Base-by-base conservation (phyloP, 805 yeast species). In the Saccharomycopsis microspora region DNA sequence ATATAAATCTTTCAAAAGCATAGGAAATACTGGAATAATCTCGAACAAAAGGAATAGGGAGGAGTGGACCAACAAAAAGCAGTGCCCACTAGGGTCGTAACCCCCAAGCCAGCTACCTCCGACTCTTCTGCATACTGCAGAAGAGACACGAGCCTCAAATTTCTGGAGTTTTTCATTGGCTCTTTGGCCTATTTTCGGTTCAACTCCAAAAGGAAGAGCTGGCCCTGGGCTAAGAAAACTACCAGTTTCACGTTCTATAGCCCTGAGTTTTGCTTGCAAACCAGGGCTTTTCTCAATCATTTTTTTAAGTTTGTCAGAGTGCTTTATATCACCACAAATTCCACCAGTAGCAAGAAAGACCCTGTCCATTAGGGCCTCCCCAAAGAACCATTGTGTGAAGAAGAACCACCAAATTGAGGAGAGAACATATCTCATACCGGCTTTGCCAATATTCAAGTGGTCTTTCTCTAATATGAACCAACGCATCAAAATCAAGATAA, bases 41-140 rank as follows among this genome's bases (percentile, higher is more conserved):
- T 89, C 96, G 48, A 78, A 77, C 58, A 84, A 68, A 54, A 90
- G 58, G 48, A 83, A 74, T 47, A 82, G 60, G 32, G 82, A 74
- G 5, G 85, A 71, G 50, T 82, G 83, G 4, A 82, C 72, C 41
- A 90, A 66, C 39, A 93, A 61, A 57, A 89, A 93, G 1, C 86
- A 82, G 60, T 93, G 98, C 0, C 98, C 98, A 52, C 90, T 82
- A 4, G 97, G 96, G 65, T 93, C 98, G 60, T 87, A 96, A 0
- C 98, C 98, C 0, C 96, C 87, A 5, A 55, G 52, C 93, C 90
- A 84, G 10, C 57, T 49, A 0, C 97, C 82, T 44, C 80, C 87
- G 58, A 74, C 32, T 51, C 59, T 45, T 60, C 93, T 63, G 60
- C 93, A 75, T 1, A 60, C 55, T 1, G 68, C 60, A 0, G 77